Evolutionary conservation across 495 filamentous ascomycete species (phyloP).

Genomic region (Aspergillus carlsbadensis): DNA sequence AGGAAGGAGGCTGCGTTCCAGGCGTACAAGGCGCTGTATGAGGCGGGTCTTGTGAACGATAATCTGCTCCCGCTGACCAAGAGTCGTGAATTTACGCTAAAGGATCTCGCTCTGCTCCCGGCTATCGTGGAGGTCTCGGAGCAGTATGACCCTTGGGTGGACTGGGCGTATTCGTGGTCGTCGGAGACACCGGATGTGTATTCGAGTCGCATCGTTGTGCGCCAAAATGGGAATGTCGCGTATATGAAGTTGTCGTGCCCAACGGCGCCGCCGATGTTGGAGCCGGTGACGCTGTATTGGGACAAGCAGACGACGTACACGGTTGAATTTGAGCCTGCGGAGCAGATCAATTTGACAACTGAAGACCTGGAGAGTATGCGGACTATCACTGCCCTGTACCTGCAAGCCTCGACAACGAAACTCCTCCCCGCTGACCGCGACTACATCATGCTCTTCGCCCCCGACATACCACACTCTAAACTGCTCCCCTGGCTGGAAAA

Average conservation of each 20-base stretch:
- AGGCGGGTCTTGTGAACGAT: slow-evolving; percentile 72
- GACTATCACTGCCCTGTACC: slow-evolving; percentile 49
- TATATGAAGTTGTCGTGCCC: slow-evolving; percentile 50
- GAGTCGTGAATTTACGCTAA: slow-evolving; percentile 22
- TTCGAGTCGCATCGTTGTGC: slow-evolving; percentile 30
- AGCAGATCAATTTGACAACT: slow-evolving; percentile 6
- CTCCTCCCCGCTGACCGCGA: slow-evolving; percentile 31
- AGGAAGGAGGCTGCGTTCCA: slow-evolving; percentile 82
- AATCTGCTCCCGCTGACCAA: slow-evolving; percentile 65
- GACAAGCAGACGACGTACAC: slow-evolving; percentile 39
- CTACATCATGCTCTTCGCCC: slow-evolving; percentile 43
- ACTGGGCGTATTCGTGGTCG: slow-evolving; percentile 56
- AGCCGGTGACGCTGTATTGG: slow-evolving; percentile 50
- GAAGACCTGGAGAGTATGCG: slow-evolving; percentile 22
- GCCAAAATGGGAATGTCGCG: slow-evolving; percentile 26
- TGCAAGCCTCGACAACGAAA: slow-evolving; percentile 48
- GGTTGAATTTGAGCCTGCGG: slow-evolving; percentile 33
- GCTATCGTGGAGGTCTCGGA: slow-evolving; percentile 49
- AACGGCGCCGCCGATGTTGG: slow-evolving; percentile 35
- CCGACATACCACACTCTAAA: slow-evolving; percentile 18
- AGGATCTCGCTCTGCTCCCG: slow-evolving; percentile 16
- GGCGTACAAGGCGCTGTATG: slow-evolving; percentile 70
- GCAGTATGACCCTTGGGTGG: slow-evolving; percentile 65
- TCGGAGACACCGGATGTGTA: slow-evolving; percentile 32
- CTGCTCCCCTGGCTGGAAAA: slow-evolving; percentile 25